Base-by-base conservation (phyloP, 1,284 basidiomycete genomes). In the Porodaedalea pini region DNA sequence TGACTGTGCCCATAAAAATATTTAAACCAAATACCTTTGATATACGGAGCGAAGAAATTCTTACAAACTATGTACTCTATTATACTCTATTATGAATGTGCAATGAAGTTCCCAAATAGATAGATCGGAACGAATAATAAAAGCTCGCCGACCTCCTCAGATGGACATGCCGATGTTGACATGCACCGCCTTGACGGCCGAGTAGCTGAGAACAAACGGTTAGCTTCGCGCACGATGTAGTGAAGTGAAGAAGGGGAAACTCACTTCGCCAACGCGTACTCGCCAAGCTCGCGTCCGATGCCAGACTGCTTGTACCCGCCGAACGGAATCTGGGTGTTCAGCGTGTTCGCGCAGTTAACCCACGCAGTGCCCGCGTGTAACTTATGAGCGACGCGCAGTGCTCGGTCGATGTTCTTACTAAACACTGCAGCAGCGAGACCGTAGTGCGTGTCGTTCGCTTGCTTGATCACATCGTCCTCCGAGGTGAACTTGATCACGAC, bases 291-390 rank as follows among this genome's bases (percentile, higher is more conserved):
- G 54, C 92, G 82, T 7, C 93, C 93, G 47, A 93, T 85, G 56
- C 91, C 91, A 10, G 80, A 83, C 68, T 88, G 83, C 81, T 95
- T 96, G 82, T 80, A 95, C 31, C 93, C 94, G 61, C 94, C 92
- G 71, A 95, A 95, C 1, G 92, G 89, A 37, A 90, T 75, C 55
- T 80, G 77, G 5, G 82, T 70, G 67, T 87, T 72, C 17, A 90
- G 70, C 66, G 78, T 74, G 73, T 90, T 91, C 65, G 80, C 78
- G 62, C 83, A 89, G 77, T 95, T 94, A 65, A 91, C 71, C 84
- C 86, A 92, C 1, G 82, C 82, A 5, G 91, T 93, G 34, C 94
- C 94, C 2, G 92, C 91, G 65, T 92, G 81, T 62, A 98, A 77
- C 63, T 73, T 78, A 71, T 92, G 83, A 6, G 91, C 88, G 6